These are phyloP conservation scores for Clavaria fumosa DNA, from an alignment of 768 basidiomycete genomes.

Conservation along the genomic window DNA sequence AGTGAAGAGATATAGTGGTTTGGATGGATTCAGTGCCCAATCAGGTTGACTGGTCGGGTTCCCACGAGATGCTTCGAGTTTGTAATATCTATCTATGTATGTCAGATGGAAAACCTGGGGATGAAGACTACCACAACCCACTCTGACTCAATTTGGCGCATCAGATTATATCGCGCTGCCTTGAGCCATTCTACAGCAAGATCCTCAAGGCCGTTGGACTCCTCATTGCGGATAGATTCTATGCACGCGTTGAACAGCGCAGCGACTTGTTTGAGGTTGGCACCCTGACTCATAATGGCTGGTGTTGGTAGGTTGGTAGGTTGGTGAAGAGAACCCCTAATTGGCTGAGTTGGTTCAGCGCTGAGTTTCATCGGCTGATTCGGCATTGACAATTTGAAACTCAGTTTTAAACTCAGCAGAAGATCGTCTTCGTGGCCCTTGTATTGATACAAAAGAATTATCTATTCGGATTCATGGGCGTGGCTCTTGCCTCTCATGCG, in stretches of 20 bases:
- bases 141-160: slow-evolving; percentile 8
- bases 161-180: slow-evolving; percentile 6
- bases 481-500: slow-evolving; percentile 11
- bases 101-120: neutral
- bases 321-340: no score
- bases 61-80: neutral
- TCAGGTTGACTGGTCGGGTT: neutral
- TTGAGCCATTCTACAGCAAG: slow-evolving; percentile 8
- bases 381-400: no score
- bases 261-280: slow-evolving; percentile 8
- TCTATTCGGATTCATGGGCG: neutral
- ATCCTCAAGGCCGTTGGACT: slow-evolving; percentile 2
- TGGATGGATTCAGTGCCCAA: slow-evolving; percentile 4
- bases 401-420: no score
- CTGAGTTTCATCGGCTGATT: no score
- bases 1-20: neutral
- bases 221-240: slow-evolving; percentile 4
- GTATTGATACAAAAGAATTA: no score
- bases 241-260: slow-evolving; percentile 9
- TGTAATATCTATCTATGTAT: slow-evolving; percentile 3
- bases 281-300: no score
- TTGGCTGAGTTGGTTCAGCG: no score
- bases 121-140: neutral
- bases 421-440: no score
- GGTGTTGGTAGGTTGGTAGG: no score